phyloP scores from a whole-genome alignment of 2,329 filamentous ascomycete species.

The Alternaria rosae region DNA sequence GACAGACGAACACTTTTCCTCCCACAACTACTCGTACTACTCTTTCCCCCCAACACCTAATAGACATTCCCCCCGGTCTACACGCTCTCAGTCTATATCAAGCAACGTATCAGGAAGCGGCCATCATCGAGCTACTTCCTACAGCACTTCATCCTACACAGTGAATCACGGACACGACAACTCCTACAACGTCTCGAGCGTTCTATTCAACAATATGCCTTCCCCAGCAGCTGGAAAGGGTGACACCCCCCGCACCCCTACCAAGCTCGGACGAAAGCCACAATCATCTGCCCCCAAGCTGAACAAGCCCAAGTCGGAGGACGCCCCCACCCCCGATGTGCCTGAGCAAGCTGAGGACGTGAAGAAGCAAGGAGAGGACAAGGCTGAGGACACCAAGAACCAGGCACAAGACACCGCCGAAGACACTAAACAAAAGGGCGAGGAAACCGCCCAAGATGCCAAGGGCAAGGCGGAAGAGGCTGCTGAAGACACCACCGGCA shows the following conservation, averaged over 20 bases:
- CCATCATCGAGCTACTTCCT: slow-evolving; percentile 17
- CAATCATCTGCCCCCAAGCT: slow-evolving; percentile 53
- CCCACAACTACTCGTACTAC: slow-evolving; percentile 59
- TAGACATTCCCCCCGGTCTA: slow-evolving; percentile 50
- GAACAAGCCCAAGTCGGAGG: slow-evolving; percentile 49
- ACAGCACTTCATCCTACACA: slow-evolving; percentile 14
- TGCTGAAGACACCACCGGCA: slow-evolving; percentile 52
- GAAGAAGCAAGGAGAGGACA: slow-evolving; percentile 48
- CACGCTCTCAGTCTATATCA: slow-evolving; percentile 51
- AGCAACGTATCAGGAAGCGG: slow-evolving; percentile 45
- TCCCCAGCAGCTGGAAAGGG: slow-evolving; percentile 61
- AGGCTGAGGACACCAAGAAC: slow-evolving; percentile 47
- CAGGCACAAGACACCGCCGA: slow-evolving; percentile 51
- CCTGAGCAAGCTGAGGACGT: slow-evolving; percentile 47
- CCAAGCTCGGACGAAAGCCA: slow-evolving; percentile 58
- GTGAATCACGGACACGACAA: slow-evolving; percentile 37
- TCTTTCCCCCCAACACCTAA: slow-evolving; percentile 60
- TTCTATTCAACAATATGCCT: slow-evolving; percentile 55
- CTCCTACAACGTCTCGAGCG: slow-evolving; percentile 40
- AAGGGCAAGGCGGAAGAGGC: slow-evolving; percentile 48
- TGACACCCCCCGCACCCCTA: slow-evolving; percentile 59
- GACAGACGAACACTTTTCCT: slow-evolving; percentile 55
- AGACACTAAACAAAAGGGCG: slow-evolving; percentile 41
- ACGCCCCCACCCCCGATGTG: slow-evolving; percentile 47
- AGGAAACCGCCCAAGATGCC: slow-evolving; percentile 45